Percentiles rank a stretch among this genome's conserved stretches.
Evolutionary conservation across 805 yeast genomes (phyloP).

Genomic region (Komagataella kurtzmanii): DNA sequence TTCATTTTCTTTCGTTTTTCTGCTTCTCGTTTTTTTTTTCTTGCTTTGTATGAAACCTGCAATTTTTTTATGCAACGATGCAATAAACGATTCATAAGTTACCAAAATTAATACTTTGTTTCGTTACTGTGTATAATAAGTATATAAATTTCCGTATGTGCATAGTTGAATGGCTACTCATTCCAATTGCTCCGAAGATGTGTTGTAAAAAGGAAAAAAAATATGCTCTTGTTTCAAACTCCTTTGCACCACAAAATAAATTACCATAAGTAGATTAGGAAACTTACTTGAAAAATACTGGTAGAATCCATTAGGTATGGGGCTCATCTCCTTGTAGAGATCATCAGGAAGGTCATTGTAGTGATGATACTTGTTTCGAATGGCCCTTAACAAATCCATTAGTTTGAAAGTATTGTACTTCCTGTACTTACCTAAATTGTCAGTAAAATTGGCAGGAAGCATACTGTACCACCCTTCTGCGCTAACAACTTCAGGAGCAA

Average conservation of each 20-base stretch:
- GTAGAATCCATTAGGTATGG: slow-evolving; percentile 78
- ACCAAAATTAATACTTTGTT: no score
- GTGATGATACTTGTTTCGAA: slow-evolving; percentile 91
- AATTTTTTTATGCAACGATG: no score
- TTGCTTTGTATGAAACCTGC: no score
- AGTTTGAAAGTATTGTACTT: slow-evolving; percentile 70
- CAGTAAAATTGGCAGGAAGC: slow-evolving; percentile 63
- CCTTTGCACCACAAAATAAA: slow-evolving; percentile 47
- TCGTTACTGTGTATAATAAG: not conserved
- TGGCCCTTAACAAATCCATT: slow-evolving; percentile 78
- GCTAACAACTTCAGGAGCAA: slow-evolving; percentile 35
- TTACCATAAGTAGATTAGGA: slow-evolving; percentile 67
- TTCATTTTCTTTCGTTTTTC: not conserved
- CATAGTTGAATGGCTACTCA: not conserved
- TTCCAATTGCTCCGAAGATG: not conserved
- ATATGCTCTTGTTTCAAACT: slow-evolving; percentile 53
- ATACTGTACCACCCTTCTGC: slow-evolving; percentile 64
- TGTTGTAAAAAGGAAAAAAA: slow-evolving; percentile 28
- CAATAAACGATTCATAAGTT: no score
- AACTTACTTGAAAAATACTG: slow-evolving; percentile 60
- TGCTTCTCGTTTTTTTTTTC: not conserved
- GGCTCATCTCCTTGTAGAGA: slow-evolving; percentile 54
- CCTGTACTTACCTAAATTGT: slow-evolving; percentile 81
- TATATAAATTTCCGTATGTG: not conserved
- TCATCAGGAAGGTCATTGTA: slow-evolving; percentile 74